Evolutionary conservation across 768 basidiomycete species (phyloP).

Genomic region (Boletus rubescentipes): DNA sequence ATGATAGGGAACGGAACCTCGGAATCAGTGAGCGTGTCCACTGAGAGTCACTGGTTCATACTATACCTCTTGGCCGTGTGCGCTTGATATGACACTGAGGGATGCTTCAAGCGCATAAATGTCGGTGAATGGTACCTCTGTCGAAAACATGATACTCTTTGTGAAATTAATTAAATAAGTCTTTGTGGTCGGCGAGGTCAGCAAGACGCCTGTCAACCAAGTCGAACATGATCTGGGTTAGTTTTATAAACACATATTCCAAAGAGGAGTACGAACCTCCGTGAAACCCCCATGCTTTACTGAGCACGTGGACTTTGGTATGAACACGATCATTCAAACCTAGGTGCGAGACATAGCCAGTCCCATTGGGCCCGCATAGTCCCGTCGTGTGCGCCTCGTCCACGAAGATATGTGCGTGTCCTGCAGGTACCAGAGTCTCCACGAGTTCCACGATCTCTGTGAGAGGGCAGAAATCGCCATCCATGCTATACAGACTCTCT

Average conservation of each 20-base stretch:
- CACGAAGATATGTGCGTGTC: slow-evolving; percentile 44
- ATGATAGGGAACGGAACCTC: too few species aligned
- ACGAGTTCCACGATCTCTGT: slow-evolving; percentile 39
- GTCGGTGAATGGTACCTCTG: slow-evolving; percentile 19
- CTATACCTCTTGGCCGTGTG: slow-evolving; percentile 18
- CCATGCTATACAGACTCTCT: slow-evolving; percentile 61
- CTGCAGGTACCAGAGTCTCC: slow-evolving; percentile 36
- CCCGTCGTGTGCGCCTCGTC: slow-evolving; percentile 62
- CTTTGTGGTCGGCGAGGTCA: slow-evolving; percentile 15
- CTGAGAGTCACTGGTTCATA: neutral
- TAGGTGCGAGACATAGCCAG: slow-evolving; percentile 42
- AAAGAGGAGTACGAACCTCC: slow-evolving; percentile 8
- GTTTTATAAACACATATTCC: neutral
- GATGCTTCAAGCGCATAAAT: slow-evolving; percentile 41
- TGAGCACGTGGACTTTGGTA: slow-evolving; percentile 52
- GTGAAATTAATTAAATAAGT: slow-evolving; percentile 21
- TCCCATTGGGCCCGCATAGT: slow-evolving; percentile 45
- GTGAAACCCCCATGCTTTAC: slow-evolving; percentile 37
- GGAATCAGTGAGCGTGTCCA: neutral
- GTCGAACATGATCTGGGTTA: neutral
- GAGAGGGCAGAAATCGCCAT: slow-evolving; percentile 54
- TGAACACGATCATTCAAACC: slow-evolving; percentile 43
- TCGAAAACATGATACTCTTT: slow-evolving; percentile 21
- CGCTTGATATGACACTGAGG: slow-evolving; percentile 26
- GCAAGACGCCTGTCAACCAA: slow-evolving; percentile 8